phyloP scores from a whole-genome alignment of 768 basidiomycete species.

The Suillus americanus region DNA sequence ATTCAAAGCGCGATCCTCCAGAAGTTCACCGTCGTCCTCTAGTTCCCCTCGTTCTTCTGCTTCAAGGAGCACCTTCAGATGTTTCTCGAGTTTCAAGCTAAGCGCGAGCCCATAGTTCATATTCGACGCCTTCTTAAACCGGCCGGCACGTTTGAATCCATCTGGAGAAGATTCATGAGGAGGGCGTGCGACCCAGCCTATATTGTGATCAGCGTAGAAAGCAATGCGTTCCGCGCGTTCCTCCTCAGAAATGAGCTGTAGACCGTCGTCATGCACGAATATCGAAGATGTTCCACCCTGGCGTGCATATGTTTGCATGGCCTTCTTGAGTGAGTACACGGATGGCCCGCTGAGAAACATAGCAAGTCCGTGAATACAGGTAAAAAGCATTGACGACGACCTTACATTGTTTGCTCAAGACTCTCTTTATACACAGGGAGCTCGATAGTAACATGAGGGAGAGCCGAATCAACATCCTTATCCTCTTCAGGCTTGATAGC shows the following conservation, averaged over 20 bases:
- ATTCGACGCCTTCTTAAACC: constrained; percentile 90
- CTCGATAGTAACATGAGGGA: constrained; percentile 79
- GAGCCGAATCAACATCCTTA: constrained; percentile 56
- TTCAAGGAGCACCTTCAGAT: constrained; percentile 39
- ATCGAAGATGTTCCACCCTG: constrained; percentile 81
- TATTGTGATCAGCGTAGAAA: constrained; percentile 71
- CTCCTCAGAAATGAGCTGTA: constrained; percentile 60
- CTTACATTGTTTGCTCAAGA: constrained; percentile 79
- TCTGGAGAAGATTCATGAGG: constrained; percentile 49
- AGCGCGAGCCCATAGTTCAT: constrained; percentile 73
- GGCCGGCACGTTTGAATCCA: constrained; percentile 63
- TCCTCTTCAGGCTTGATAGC: constrained; percentile 62
- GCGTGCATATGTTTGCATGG: constrained; percentile 84
- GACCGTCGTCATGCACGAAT: constrained; percentile 71
- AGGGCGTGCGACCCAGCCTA: constrained; percentile 82
- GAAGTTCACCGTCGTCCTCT: constrained; percentile 35
- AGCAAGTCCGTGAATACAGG: neutral
- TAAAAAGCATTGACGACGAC: constrained; percentile 7
- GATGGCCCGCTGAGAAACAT: constrained; percentile 52
- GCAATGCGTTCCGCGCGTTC: constrained; percentile 63
- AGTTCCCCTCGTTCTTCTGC: constrained; percentile 42
- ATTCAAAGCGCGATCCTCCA: constrained; percentile 74
- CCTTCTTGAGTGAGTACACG: constrained; percentile 72
- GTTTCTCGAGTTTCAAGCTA: constrained; percentile 50
- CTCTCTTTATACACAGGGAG: constrained; percentile 90